Conservation (phyloP, 2,329 filamentous ascomycete genomes). For the Sclerotinia spermophila region DNA sequence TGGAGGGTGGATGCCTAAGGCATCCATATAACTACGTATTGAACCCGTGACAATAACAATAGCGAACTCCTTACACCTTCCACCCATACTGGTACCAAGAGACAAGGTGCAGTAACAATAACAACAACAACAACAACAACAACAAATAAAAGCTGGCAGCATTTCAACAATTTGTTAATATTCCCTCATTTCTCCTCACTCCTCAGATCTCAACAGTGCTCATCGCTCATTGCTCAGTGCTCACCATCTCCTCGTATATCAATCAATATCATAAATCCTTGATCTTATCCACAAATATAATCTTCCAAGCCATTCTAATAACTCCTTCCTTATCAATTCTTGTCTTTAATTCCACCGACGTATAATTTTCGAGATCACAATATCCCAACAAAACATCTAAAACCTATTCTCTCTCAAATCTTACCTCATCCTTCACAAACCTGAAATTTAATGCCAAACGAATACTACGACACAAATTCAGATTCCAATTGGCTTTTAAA, state of each 20-base stretch:
- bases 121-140: background rate
- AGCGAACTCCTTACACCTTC: background rate
- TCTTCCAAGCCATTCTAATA: background rate
- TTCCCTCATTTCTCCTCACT: background rate
- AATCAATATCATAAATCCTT: conserved; percentile 1
- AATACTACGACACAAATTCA: background rate
- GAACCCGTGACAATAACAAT: too few relatives aligned
- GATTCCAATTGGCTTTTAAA: conserved; percentile 23
- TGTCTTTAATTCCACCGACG: background rate
- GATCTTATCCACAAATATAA: conserved; percentile 6
- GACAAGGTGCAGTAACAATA: background rate
- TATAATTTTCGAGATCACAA: background rate
- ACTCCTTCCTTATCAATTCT: background rate
- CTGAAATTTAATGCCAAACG: conserved; percentile 2
- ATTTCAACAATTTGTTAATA: background rate
- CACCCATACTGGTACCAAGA: background rate
- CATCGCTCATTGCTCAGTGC: background rate
- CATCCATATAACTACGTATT: too few relatives aligned
- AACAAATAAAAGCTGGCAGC: background rate
- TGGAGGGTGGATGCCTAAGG: too few relatives aligned
- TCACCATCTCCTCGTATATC: background rate
- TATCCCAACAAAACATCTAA: background rate
- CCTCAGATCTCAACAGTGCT: background rate
- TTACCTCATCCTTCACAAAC: background rate
- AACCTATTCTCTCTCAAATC: background rate